These are phyloP conservation scores for Cyberlindnera veronae DNA, from an alignment of 805 yeast genomes.

Conservation along the genomic window DNA sequence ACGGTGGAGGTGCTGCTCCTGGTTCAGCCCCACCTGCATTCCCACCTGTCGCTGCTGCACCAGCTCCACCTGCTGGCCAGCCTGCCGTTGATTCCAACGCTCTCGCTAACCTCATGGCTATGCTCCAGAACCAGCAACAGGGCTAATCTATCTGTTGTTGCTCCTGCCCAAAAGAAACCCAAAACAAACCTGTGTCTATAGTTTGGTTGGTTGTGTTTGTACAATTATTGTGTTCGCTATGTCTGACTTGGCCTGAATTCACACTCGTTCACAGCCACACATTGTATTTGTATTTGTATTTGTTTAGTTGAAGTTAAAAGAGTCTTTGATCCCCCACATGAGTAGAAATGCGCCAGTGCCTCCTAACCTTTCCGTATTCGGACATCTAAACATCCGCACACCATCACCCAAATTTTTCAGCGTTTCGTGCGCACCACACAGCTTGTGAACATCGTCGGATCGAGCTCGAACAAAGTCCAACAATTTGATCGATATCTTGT, in stretches of 20 bases:
- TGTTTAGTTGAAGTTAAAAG: no score
- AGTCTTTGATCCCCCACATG: no score
- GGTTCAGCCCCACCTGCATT: constrained; percentile 17
- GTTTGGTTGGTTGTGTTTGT: no score
- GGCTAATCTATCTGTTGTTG: no score
- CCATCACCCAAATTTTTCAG: constrained; percentile 10
- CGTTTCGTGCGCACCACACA: constrained; percentile 1
- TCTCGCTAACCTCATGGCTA: constrained; percentile 38
- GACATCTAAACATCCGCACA: constrained; percentile 6
- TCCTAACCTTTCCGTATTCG: constrained; percentile 6
- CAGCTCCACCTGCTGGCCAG: constrained; percentile 4
- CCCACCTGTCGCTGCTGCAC: constrained; percentile 15
- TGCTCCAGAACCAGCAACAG: constrained; percentile 37
- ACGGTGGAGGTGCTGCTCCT: constrained; percentile 15
- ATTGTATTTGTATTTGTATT: not conserved
- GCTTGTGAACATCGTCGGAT: constrained; percentile 1
- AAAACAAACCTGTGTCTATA: no score
- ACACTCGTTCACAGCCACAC: no score
- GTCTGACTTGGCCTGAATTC: no score
- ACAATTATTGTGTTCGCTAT: no score
- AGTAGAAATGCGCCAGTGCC: constrained; percentile 1
- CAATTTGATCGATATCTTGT: no score
- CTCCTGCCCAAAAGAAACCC: no score
- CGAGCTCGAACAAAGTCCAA: not conserved
- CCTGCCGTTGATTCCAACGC: constrained; percentile 33